A percentile compares a stretch with the other conserved stretches of the same genome.
phyloP scores from a whole-genome alignment of 164 flowering plant genomes.

The Cinnamomum micranthum region DNA sequence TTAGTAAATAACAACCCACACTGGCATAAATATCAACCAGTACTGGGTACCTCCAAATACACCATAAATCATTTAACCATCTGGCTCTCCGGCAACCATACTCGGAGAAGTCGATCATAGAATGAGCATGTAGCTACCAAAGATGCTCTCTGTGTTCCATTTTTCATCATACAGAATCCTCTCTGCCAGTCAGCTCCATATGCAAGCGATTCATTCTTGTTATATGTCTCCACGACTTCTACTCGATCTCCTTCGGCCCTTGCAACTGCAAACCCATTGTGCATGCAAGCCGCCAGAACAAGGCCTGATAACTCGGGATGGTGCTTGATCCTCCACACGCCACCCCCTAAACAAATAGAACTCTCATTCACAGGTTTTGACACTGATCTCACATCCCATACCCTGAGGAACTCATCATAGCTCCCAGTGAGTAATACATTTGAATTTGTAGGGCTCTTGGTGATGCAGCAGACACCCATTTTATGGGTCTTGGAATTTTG shows the following conservation, averaged over 20 bases:
- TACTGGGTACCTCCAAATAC: not conserved
- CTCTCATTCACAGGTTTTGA: conserved; percentile 61
- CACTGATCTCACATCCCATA: conserved; percentile 82
- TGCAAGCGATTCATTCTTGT: conserved; percentile 74
- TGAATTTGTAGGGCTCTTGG: conserved; percentile 51
- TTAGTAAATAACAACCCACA: too few species aligned
- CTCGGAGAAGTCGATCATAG: conserved; percentile 69
- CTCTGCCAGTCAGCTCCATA: conserved; percentile 94
- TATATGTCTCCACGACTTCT: conserved; percentile 57
- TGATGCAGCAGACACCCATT: conserved; percentile 88
- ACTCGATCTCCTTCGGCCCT: conserved; percentile 31
- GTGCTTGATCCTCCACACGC: conserved; percentile 93
- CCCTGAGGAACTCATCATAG: conserved; percentile 76
- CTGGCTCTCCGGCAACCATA: conserved; percentile 63
- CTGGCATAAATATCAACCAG: not conserved
- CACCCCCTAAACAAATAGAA: conserved; percentile 75
- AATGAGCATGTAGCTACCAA: conserved; percentile 92
- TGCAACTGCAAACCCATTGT: conserved; percentile 79
- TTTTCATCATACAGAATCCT: conserved; percentile 18
- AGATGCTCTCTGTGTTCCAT: conserved; percentile 17
- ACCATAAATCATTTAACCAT: conserved; percentile 16
- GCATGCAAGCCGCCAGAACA: conserved; percentile 93
- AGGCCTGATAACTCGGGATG: conserved; percentile 58
- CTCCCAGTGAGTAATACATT: conserved; percentile 72
- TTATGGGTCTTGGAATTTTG: conserved; percentile 64